These are phyloP conservation scores for Arthrocladium fulminans DNA, from an alignment of 2,329 filamentous ascomycete genomes.

Conservation along the genomic window DNA sequence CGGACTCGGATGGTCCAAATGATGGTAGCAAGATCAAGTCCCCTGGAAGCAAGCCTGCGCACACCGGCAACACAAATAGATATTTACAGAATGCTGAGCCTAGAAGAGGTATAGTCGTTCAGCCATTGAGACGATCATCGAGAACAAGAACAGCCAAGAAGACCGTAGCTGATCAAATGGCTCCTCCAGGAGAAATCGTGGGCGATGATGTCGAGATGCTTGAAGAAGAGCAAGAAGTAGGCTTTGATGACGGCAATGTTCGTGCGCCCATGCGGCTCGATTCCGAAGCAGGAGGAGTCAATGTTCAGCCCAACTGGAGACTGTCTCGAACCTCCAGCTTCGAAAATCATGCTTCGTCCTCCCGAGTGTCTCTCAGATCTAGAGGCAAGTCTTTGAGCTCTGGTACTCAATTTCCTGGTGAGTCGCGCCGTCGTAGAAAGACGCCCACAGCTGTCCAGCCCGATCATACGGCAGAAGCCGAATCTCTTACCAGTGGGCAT, in stretches of 20 bases:
- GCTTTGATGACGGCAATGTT: not conserved
- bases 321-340: slow-evolving; percentile 6
- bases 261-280: not conserved
- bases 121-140: not conserved
- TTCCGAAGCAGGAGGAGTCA: not conserved
- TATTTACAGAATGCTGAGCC: not conserved
- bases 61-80: not conserved
- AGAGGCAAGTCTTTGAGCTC: not conserved
- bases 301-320: not conserved
- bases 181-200: not conserved
- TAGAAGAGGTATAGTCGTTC: not conserved
- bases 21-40: not conserved
- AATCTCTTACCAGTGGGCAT: not conserved
- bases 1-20: not conserved
- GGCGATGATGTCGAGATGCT: not conserved
- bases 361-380: not conserved
- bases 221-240: not conserved
- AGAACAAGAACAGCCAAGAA: not conserved
- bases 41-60: not conserved
- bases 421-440: slow-evolving; percentile 7
- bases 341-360: slow-evolving; percentile 5
- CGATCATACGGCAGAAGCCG: not conserved
- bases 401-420: not conserved
- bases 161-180: not conserved
- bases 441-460: slow-evolving; percentile 1